Evolutionary conservation across 202 grass and related monocot genomes (phyloP).

Genomic region (Elaeis oleifera): DNA sequence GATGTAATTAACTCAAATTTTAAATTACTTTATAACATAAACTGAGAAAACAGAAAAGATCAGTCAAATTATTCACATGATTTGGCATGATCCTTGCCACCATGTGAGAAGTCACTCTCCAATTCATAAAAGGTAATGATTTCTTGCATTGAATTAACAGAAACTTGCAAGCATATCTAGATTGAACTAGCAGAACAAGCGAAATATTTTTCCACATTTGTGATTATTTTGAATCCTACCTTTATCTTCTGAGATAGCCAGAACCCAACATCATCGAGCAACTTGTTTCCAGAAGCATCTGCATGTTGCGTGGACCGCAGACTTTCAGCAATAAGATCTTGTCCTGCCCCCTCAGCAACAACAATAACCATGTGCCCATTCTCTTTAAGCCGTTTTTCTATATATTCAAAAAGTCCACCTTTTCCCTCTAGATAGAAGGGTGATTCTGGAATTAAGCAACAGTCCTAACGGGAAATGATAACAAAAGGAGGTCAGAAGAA

Average conservation of each 20-base stretch:
- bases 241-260: slow-evolving; percentile 23
- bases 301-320: neutral
- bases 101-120: no score
- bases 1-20: no score
- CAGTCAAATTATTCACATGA: no score
- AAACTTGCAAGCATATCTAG: neutral
- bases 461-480: neutral
- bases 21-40: no score
- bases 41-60: no score
- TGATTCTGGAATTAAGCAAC: slow-evolving; percentile 24
- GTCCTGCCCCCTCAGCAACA: slow-evolving; percentile 18
- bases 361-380: slow-evolving; percentile 24
- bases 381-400: slow-evolving; percentile 18
- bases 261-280: slow-evolving; percentile 12
- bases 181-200: neutral
- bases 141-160: no score
- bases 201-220: neutral
- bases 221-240: neutral
- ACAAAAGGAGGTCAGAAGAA: neutral
- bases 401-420: slow-evolving; percentile 17
- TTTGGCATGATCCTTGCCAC: no score
- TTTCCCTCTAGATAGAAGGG: slow-evolving; percentile 23
- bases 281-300: slow-evolving; percentile 22
- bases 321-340: slow-evolving; percentile 17
- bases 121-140: no score